phyloP scores from a whole-genome alignment of 208 protist genomes.

The Leishmania lainsoni region DNA sequence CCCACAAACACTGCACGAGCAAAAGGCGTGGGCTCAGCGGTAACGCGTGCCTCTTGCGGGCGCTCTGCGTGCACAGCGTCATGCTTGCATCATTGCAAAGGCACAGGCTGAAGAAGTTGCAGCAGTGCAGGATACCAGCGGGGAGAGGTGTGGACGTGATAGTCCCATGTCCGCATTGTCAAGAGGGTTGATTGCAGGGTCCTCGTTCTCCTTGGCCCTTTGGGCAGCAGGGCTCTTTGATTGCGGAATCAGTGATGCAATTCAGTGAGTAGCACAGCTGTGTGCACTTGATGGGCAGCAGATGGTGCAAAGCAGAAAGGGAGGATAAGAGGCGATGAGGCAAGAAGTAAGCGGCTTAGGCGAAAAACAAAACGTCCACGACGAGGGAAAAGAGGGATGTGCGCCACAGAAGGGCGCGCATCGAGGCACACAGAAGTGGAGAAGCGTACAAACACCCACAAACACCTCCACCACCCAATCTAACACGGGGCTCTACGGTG shows the following conservation, averaged over 20 bases:
- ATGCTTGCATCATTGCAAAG: not conserved
- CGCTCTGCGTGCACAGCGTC: not conserved
- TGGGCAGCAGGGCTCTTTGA: not conserved
- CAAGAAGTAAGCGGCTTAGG: not conserved
- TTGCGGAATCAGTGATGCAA: not conserved
- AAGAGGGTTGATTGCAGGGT: not conserved
- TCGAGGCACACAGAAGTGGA: not conserved
- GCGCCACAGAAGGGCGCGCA: not conserved
- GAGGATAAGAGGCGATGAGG: slow-evolving; percentile 5
- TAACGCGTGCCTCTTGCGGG: not conserved
- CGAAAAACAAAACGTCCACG: not conserved
- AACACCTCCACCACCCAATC: not conserved
- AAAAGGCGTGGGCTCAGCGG: not conserved
- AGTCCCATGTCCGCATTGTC: not conserved
- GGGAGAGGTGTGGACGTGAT: not conserved
- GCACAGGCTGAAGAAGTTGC: not conserved
- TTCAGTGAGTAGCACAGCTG: not conserved
- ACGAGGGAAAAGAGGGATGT: not conserved
- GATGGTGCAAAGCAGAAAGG: slow-evolving; percentile 6
- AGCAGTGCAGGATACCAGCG: not conserved
- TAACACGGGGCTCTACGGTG: not conserved
- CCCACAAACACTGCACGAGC: not conserved
- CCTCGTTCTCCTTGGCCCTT: not conserved
- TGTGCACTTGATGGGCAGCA: not conserved
- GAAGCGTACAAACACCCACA: not conserved